These are phyloP conservation scores for Myriosclerotinia curreyana DNA, from an alignment of 2,329 filamentous ascomycete genomes.

Conservation along the genomic window DNA sequence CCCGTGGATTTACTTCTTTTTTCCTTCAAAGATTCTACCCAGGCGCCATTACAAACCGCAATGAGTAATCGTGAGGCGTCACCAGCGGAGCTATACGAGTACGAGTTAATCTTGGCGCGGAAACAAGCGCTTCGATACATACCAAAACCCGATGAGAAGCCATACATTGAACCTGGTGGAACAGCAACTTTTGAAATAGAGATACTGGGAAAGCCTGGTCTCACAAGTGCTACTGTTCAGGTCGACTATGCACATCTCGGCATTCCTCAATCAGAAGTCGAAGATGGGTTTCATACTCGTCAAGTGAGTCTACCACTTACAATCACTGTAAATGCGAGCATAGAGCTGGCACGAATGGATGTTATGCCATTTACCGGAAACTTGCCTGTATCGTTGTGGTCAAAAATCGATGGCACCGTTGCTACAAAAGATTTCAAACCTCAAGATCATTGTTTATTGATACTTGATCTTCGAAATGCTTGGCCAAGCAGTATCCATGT, in stretches of 20 bases:
- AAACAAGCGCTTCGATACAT: slow-evolving; percentile 64
- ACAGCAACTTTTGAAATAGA: slow-evolving; percentile 76
- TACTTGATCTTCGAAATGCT: slow-evolving; percentile 82
- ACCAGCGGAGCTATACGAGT: slow-evolving; percentile 77
- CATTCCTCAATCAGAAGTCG: slow-evolving; percentile 61
- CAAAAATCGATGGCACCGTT: slow-evolving; percentile 39
- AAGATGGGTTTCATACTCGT: slow-evolving; percentile 76
- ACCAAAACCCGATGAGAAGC: slow-evolving; percentile 50
- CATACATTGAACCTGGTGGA: slow-evolving; percentile 63
- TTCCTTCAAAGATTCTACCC: slow-evolving; percentile 86
- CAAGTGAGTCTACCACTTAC: slow-evolving; percentile 78
- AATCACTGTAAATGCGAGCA: slow-evolving; percentile 86
- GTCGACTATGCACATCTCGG: slow-evolving; percentile 86
- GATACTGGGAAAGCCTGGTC: slow-evolving; percentile 79
- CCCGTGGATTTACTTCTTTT: slow-evolving; percentile 82
- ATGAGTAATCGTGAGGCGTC: slow-evolving; percentile 73
- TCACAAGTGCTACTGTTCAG: slow-evolving; percentile 75
- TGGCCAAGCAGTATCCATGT: slow-evolving; percentile 80
- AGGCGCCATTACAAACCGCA: slow-evolving; percentile 70
- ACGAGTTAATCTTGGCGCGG: slow-evolving; percentile 74
- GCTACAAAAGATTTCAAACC: slow-evolving; percentile 42
- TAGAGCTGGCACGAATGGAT: slow-evolving; percentile 79
- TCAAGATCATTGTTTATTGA: slow-evolving; percentile 71
- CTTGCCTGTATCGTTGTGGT: slow-evolving; percentile 62
- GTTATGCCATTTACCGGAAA: slow-evolving; percentile 68